Evolutionary conservation across 2,329 filamentous ascomycete species (phyloP).

Genomic region (Cytospora paraplurivora): DNA sequence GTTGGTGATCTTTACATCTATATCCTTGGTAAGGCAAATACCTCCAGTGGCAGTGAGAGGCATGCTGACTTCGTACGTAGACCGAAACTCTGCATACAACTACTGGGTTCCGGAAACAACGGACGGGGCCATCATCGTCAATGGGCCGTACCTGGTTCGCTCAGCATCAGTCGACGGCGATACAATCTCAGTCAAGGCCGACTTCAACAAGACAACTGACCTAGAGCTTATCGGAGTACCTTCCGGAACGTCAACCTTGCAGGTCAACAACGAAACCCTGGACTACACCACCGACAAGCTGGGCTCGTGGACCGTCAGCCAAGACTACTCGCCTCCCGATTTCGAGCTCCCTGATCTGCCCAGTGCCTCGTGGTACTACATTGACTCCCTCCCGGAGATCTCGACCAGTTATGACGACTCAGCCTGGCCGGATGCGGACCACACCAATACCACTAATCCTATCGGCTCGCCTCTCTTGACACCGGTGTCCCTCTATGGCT

Average conservation of each 20-base stretch:
- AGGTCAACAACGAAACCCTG: slow-evolving; percentile 42
- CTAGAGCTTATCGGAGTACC: slow-evolving; percentile 70
- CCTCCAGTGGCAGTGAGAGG: neutral
- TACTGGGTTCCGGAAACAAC: slow-evolving; percentile 65
- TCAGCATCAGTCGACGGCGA: slow-evolving; percentile 57
- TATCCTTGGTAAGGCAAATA: slow-evolving; percentile 45
- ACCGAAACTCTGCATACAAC: slow-evolving; percentile 64
- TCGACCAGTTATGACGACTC: slow-evolving; percentile 66
- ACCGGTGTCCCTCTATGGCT: slow-evolving; percentile 63
- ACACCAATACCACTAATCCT: slow-evolving; percentile 60
- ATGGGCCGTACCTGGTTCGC: slow-evolving; percentile 66
- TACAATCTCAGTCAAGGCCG: slow-evolving; percentile 65
- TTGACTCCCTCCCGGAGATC: slow-evolving; percentile 73
- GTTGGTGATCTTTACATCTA: slow-evolving; percentile 46
- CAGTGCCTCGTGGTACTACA: slow-evolving; percentile 65
- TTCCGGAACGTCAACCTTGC: slow-evolving; percentile 46
- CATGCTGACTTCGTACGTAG: slow-evolving; percentile 8
- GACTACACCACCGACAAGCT: slow-evolving; percentile 48
- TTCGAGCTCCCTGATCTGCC: slow-evolving; percentile 60
- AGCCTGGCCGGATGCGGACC: slow-evolving; percentile 63
- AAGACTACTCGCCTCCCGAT: slow-evolving; percentile 51
- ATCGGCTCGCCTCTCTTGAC: slow-evolving; percentile 59
- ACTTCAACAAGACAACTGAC: slow-evolving; percentile 69
- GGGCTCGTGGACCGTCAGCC: slow-evolving; percentile 50
- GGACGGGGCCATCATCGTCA: slow-evolving; percentile 49